Base-by-base conservation (phyloP, 1,139 yeast genomes). In the Sugiyamaella sp. region DNA sequence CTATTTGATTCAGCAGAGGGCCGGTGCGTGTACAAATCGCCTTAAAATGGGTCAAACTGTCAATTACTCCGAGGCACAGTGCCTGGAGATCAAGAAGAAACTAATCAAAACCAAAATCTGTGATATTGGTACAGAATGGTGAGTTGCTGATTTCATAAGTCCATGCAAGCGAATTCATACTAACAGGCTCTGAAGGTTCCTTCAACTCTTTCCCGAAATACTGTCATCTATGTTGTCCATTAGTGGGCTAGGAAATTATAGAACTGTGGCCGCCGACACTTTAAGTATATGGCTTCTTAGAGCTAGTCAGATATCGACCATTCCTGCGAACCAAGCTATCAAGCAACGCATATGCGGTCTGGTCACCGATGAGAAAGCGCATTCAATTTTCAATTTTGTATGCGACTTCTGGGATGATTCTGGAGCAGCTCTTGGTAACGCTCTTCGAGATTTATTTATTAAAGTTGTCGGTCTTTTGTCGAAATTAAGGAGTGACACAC, bases 321-420 rank as follows among this genome's bases (percentile, higher is more conserved):
- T 47, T 35, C 52, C 54, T 17, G 20, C 47, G 16, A 19, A 21
- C 43, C 8, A 24, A 33, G 22, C 12, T 1, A 33, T 22, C 14
- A 12, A 24, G 12, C 17, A 8, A 9, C 10, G 20, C 8, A 33
- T 12, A 27, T 46, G 35, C 10, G 33, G 32, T 12, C 47, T 60
- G 3, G 59, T 77, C 3, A 50, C 63, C 0, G 57, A 60, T 9
- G 66, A 68, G 1, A 70, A 65, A 16, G 69, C 76, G 3, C 68
- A 74, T 40, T 65, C 64, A 21, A 60, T 83, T 1, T 84, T 84
- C 63, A 74, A 74, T 33, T 85, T 80, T 64, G 77, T 86, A 8
- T 71, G 85, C 46, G 89, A 83, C 59, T 83, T 81, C 63, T 82
- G 90, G 82, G 82, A 82, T 51, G 87, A 83, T 51, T 80, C 89